Evolutionary conservation across 2,329 filamentous ascomycete genomes (phyloP), one percentile per base, ranked within the genome.

Genomic region (Pyricularia grisea): DNA sequence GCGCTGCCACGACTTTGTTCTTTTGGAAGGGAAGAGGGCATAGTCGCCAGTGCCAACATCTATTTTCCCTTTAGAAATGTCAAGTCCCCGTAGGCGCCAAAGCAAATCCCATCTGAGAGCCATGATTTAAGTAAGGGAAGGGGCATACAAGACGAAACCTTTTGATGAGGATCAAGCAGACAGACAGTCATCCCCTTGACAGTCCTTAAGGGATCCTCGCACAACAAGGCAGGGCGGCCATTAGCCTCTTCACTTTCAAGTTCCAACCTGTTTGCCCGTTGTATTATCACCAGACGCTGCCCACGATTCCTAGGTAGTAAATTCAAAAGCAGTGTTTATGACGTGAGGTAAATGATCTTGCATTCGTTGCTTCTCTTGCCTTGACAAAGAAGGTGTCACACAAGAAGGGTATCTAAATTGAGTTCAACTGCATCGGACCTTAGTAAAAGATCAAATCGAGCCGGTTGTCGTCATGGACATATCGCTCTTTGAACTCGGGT

Each of bases 381-480:
- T 20, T 17, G 64, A 33, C 9, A 65, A 33, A 42, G 31, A 33
- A 65, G 27, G 30, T 31, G 65, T 66, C 27, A 50, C 65, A 67
- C 36, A 28, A 42, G 25, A 50, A n/a, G 68, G 66, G 66, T 67
- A 60, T 69, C 69, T 65, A 42, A 28, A 30, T 25, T 27, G 58
- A 27, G 58, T 61, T 61, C 23, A 28, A 20, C 60, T 28, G 25
- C 60, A 17, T 63, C 12, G 58, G 30, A 30, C 68, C 72, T 81
- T 75, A 92, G 75, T 87, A 92, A 78, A 92, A 92, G 27, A 92
- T 76, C 74, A 92, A 76, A 66, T 84, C 84, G 74, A 91, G 74
- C 73, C 86, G 79, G 74, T 83, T 84, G 73, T 87, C 84, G 70
- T 85, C 81, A 68, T 84, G 84, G 28, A 79, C 82, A 75, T 93